These are phyloP conservation scores for Fistulifera solaris DNA, from an alignment of 108 stramenopile genomes.

Conservation along the genomic window DNA sequence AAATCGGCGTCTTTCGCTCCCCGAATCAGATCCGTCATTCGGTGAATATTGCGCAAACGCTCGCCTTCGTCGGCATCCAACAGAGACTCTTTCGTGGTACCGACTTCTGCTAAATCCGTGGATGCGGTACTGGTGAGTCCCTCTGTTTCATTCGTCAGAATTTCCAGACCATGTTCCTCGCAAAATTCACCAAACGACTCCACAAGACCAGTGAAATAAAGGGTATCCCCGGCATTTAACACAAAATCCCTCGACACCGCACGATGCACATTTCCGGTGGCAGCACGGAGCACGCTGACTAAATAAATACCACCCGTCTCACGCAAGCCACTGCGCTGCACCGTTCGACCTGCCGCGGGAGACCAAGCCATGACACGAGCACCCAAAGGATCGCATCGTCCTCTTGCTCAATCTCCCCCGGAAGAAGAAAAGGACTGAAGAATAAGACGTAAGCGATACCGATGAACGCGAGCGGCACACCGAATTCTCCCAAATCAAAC, in stretches of 20 bases:
- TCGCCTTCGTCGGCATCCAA: slow-evolving; percentile 35
- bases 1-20: slow-evolving; percentile 11
- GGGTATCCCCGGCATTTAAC: slow-evolving; percentile 68
- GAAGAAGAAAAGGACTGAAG: slow-evolving; percentile 51
- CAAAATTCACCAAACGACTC: slow-evolving; percentile 79
- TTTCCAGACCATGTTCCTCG: slow-evolving; percentile 72
- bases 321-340: slow-evolving; percentile 68
- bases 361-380: slow-evolving; percentile 69
- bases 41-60: slow-evolving; percentile 42
- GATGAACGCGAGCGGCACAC: slow-evolving; percentile 63
- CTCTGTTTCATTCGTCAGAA: slow-evolving; percentile 56
- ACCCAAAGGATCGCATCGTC: slow-evolving; percentile 48
- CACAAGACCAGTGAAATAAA: slow-evolving; percentile 81
- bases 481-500: slow-evolving; percentile 69
- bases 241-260: slow-evolving; percentile 87
- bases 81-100: slow-evolving; percentile 32
- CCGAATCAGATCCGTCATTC: slow-evolving; percentile 59
- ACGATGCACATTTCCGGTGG: slow-evolving; percentile 72
- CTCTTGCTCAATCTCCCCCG: slow-evolving; percentile 22
- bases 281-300: slow-evolving; percentile 70
- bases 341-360: slow-evolving; percentile 62
- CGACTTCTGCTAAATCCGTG: slow-evolving; percentile 8
- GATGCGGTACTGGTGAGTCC: no score
- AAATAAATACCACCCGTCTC: slow-evolving; percentile 77
- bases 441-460: slow-evolving; percentile 70